These are phyloP conservation scores for Lasiosphaeria ovina DNA, from an alignment of 495 filamentous ascomycete species.

Conservation along the genomic window DNA sequence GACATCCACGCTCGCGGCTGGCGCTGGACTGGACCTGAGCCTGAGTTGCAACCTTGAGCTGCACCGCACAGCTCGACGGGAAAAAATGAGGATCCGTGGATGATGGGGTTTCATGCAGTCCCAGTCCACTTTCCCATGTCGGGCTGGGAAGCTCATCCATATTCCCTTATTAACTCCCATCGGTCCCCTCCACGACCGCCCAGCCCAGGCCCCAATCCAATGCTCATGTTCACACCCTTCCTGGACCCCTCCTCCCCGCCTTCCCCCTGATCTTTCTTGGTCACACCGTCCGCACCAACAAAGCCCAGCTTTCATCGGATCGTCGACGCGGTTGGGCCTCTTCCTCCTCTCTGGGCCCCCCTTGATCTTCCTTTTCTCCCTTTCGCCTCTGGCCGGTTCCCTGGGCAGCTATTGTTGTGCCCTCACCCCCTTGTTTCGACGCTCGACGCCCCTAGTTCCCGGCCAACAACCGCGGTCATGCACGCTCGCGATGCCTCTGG, in stretches of 20 bases:
- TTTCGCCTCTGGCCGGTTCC: neutral
- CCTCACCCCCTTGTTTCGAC: neutral
- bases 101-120: slow-evolving; percentile 33
- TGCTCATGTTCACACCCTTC: too few species aligned
- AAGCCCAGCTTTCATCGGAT: neutral
- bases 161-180: slow-evolving; percentile 15
- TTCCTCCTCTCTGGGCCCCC: neutral
- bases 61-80: slow-evolving; percentile 6
- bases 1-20: slow-evolving; percentile 5
- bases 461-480: slow-evolving; percentile 34
- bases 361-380: neutral
- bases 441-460: neutral
- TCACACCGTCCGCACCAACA: neutral
- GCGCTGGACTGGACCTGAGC: slow-evolving; percentile 1
- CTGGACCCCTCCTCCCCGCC: too few species aligned
- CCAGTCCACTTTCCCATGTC: slow-evolving; percentile 32
- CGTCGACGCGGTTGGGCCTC: neutral
- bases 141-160: slow-evolving; percentile 13
- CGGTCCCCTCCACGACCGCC: slow-evolving; percentile 12
- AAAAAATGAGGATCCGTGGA: slow-evolving; percentile 3
- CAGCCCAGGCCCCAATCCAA: neutral
- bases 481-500: slow-evolving; percentile 50
- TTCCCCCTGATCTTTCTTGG: too few species aligned
- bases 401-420: neutral
- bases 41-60: slow-evolving; percentile 5